Evolutionary conservation across 768 basidiomycete species (phyloP).

Genomic region (Dictyophora rubrovolvata): DNA sequence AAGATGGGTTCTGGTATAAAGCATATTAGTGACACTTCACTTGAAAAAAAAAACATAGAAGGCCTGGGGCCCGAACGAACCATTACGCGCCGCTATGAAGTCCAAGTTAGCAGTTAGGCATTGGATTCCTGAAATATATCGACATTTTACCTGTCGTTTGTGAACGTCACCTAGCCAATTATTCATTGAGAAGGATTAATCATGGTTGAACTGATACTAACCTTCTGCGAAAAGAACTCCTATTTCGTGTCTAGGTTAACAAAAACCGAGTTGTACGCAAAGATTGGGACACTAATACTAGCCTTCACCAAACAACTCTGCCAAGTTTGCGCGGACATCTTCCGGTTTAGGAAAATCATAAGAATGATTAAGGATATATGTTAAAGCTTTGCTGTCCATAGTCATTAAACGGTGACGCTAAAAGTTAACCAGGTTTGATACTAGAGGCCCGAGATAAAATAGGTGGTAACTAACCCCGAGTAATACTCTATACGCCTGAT

Average conservation of each 20-base stretch:
- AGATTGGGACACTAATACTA: not conserved
- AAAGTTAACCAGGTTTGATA: not conserved
- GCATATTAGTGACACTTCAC: no score
- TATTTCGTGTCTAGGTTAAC: conserved; percentile 12
- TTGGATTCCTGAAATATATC: not conserved
- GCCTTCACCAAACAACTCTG: conserved; percentile 29
- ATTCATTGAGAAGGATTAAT: not conserved
- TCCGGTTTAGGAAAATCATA: conserved; percentile 49
- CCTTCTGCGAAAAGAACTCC: conserved; percentile 40
- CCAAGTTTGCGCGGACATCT: conserved; percentile 26
- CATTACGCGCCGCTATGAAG: conserved; percentile 21
- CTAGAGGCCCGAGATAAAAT: not conserved
- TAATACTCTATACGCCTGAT: not conserved
- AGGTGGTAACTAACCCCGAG: not conserved
- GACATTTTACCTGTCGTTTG: conserved; percentile 27
- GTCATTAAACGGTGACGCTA: conserved; percentile 39
- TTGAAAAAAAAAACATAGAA: no score
- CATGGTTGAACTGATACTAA: not conserved
- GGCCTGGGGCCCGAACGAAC: conserved; percentile 9
- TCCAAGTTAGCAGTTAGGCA: not conserved
- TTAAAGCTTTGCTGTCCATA: conserved; percentile 49
- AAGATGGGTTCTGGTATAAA: not conserved
- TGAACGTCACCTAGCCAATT: conserved; percentile 21
- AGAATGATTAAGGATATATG: conserved; percentile 51
- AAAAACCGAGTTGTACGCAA: no score